Evolutionary conservation across 2,329 filamentous ascomycete species (phyloP), one percentile per base, ranked within the genome.

Genomic region (Metarhizium humberi): DNA sequence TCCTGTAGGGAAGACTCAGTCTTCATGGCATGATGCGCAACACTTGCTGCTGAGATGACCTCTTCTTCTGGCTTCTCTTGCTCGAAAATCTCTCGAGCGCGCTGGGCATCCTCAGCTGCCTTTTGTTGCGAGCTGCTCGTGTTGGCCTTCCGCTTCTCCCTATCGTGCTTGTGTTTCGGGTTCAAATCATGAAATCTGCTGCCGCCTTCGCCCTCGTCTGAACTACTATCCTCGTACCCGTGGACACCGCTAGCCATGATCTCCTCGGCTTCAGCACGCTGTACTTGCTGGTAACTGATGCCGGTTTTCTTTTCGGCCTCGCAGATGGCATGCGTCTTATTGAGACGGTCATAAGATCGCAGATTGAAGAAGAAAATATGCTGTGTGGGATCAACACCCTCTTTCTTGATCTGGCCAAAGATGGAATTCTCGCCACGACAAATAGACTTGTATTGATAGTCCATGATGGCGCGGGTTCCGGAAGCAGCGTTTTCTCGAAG

Each of bases 401-500:
- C 77, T 6, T 81, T 82, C 48, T 71, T 71, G 56, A 96, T 84
- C 66, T 88, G 86, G 43, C 82, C 90, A 63, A 88, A 94, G 53
- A 99, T 97, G 4, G 90, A 96, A 67, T 97, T 78, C 60, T 95
- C 87, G 6, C 94, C 94, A 48, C 94, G 86, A 65, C 87, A 90
- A 61, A 99, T 95, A 0, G 90, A 95, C 72, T 95, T 95, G 77
- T 94, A 99, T 68, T 97, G 94, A 66, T 96, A 97, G 68, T 97
- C 92, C 90, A 99, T 97, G 64, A 97, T 99, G 11, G 92, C 92
- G 51, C 90, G 75, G 0, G 92, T 97, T 10, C 92, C 92, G 1
- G 83, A 82, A 0, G 92, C 92, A 20, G 88, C 90, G 62, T 89
- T 85, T 13, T 91, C 84, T 55, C 92, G 78, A 34, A 99, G 77